Evolutionary conservation across 768 basidiomycete species (phyloP).

Genomic region (Boletus reticuloceps): DNA sequence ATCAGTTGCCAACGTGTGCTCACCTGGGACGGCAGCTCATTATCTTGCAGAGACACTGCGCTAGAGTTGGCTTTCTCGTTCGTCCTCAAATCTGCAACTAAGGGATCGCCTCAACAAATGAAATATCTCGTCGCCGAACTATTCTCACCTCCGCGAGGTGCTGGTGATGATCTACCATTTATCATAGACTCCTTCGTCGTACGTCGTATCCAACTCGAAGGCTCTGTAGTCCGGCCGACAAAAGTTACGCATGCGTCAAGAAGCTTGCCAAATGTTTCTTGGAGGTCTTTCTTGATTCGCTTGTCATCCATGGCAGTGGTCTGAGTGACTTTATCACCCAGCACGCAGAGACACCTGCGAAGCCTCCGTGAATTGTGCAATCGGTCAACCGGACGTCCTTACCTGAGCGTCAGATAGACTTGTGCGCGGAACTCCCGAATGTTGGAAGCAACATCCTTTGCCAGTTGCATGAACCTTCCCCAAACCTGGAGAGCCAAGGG

Average conservation of each 20-base stretch:
- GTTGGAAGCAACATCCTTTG: conserved; percentile 70
- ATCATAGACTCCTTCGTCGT: conserved; percentile 57
- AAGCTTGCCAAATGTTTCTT: conserved; percentile 86
- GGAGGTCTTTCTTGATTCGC: conserved; percentile 83
- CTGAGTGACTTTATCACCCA: conserved; percentile 82
- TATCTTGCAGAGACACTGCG: conserved; percentile 38
- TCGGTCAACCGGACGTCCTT: conserved; percentile 13
- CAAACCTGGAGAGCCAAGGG: conserved; percentile 93
- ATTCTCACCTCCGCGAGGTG: conserved; percentile 49
- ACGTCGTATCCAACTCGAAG: conserved; percentile 77
- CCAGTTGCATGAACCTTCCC: conserved; percentile 71
- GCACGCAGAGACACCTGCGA: conserved; percentile 66
- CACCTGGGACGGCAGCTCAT: conserved; percentile 29
- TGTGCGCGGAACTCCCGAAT: conserved; percentile 69
- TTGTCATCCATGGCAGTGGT: conserved; percentile 91
- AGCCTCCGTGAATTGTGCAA: conserved; percentile 9
- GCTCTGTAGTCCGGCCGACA: conserved; percentile 70
- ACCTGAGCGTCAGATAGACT: conserved; percentile 74
- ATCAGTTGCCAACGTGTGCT: conserved; percentile 16
- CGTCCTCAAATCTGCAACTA: conserved; percentile 40
- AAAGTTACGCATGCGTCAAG: conserved; percentile 76
- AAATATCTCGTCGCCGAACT: background rate
- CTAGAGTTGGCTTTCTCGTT: conserved; percentile 61
- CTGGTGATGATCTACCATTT: conserved; percentile 76
- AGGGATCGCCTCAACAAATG: background rate